Conservation (phyloP, 306 rosid genomes). For the Quillaja saponaria region DNA sequence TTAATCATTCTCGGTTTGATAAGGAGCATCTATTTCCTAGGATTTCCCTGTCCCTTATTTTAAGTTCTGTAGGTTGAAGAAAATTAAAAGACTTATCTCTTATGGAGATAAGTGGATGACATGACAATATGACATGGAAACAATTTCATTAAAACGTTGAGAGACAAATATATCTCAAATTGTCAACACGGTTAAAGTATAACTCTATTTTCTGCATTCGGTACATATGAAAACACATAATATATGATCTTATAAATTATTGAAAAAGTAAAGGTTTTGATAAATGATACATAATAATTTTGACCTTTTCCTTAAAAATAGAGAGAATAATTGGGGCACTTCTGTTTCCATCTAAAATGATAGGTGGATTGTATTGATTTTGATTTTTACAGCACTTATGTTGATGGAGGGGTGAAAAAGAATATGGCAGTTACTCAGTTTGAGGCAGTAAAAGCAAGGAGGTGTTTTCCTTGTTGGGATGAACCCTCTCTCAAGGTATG, state of each 20-base stretch:
- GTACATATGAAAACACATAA: too few relatives aligned
- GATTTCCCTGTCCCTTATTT: too few relatives aligned
- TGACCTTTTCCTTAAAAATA: too few relatives aligned
- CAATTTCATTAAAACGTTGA: background rate
- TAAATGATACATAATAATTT: too few relatives aligned
- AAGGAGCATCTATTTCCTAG: too few relatives aligned
- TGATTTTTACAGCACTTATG: conserved; percentile 43
- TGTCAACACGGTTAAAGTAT: too few relatives aligned
- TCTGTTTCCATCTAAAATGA: background rate
- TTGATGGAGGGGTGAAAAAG: conserved; percentile 54
- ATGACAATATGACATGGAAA: too few relatives aligned
- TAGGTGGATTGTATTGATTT: background rate
- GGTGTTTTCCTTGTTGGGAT: conserved; percentile 77
- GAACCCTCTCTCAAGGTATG: conserved; percentile 68
- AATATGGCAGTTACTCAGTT: conserved; percentile 70
- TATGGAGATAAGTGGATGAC: background rate
- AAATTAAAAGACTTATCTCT: background rate
- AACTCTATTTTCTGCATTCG: too few relatives aligned
- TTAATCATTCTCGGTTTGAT: background rate
- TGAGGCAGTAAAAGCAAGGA: conserved; percentile 63
- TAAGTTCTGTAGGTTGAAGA: background rate
- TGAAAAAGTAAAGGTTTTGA: too few relatives aligned
- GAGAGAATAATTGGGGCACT: too few relatives aligned
- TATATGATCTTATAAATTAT: too few relatives aligned
- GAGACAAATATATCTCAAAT: background rate